Evolutionary conservation across 2,329 filamentous ascomycete genomes (phyloP), one percentile per base, ranked within the genome.

Genomic region (Coniochaeta pulveracea): DNA sequence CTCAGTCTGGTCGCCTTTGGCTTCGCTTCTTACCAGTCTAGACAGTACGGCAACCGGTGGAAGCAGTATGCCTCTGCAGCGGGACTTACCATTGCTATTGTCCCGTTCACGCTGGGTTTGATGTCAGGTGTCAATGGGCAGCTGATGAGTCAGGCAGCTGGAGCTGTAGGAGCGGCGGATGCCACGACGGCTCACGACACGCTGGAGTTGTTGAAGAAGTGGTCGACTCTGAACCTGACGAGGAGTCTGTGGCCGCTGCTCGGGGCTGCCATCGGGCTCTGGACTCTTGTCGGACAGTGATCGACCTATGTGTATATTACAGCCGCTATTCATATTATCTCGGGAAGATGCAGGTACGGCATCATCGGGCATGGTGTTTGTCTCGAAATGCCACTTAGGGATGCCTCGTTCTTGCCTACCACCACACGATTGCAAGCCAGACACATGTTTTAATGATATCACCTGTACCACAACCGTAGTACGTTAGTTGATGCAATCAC

Each of bases 101-200:
- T 63, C 19, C 59, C 60, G 1, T 64, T 53, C 28, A 64, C 60
- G 1, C 3, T 54, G 9, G n/a, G 46, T 15, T 40, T 53, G 27
- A 62, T 64, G 55, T 43, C 34, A 10, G 35, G 43, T 6, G 62
- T 57, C 4, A 63, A 62, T 33, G 37, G 44, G 10, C 36, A 45
- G 4, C 46, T 63, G 23, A 34, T 48, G 26, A 31, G 26, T 7
- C 41, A 35, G 9, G 45, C 45, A 14, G 35, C 32, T 12, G 41
- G 30, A 18, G 35, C 32, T 12, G 41, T 19, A 18, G 41, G 23
- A 39, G 16, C 40, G 41, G 29, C 22, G 26, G 34, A 21, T 31
- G 22, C 30, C 2, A 19, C 21, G 35, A 28, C 49, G 41, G 47
- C 44, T 33, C 39, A 46, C 11, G 44, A 41, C 27, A 43, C 42